Base-by-base conservation (phyloP, 2,329 filamentous ascomycete species). In the Thelonectria rubi region DNA sequence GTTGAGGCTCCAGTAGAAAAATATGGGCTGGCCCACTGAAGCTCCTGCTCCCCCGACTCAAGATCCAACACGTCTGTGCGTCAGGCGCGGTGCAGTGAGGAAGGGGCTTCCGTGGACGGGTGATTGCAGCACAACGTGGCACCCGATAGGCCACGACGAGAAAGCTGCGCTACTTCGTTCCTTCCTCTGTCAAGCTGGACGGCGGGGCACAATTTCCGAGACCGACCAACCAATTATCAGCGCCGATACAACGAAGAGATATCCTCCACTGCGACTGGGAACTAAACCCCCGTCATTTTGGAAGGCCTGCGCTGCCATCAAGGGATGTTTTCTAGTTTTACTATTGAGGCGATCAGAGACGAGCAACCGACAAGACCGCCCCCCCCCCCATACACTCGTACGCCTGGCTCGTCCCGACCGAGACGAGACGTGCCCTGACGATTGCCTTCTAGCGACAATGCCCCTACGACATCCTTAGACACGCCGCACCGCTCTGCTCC, bases 141-240 rank as follows among this genome's bases (percentile, higher is more conserved):
- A 45, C 40, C 32, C 42, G 32, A 58, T 39, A 58, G 47, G 45
- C n/a, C 52, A 55, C 18, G 21, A 43, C n/a, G 40, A 37, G 34
- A 7, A 54, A 37, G 34, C 30, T 53, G 42, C 52, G 46, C 6
- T 37, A 30, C 26, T 30, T 30, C 26, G 26, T 30, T 30, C 26
- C 26, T 30, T 30, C 26, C 26, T 30, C 26, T 30, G 26, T 15
- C 34, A 37, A 37, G 34, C 34, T 37, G 47, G 34, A 48, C 53
- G 37, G 54, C 57, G 70, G 72, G 75, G 76, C 71, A 73, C 74
- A 76, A 76, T 73, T 74, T 74, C 73, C 75, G 73, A 37, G 73
- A 71, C 75, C 74, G 73, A 72, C 65, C 47, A 57, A 26, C 55
- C 55, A 64, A 66, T 66, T 66, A 65, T 63, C 26, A 32, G 9